Percentiles rank a stretch among this genome's conserved stretches.
phyloP scores from a whole-genome alignment of 2,329 filamentous ascomycete species.

The Apiospora aurea region DNA sequence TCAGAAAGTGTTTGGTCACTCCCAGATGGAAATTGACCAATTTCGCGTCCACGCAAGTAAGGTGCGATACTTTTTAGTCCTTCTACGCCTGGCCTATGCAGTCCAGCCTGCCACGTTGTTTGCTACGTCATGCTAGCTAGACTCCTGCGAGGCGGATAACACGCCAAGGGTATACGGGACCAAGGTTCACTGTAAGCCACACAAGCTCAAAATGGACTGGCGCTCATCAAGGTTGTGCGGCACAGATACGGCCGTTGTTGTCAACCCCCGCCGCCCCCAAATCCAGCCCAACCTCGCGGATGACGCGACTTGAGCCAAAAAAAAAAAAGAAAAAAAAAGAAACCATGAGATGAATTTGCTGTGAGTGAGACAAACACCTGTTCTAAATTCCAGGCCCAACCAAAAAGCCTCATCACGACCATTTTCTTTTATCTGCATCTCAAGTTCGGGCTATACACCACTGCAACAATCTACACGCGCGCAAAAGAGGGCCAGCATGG shows the following conservation, averaged over 20 bases:
- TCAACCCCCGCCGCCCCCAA: neutral
- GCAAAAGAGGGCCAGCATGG: slow-evolving; percentile 40
- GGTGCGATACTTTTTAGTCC: too few species aligned
- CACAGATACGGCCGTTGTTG: neutral
- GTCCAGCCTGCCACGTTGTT: too few species aligned
- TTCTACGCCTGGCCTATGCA: too few species aligned
- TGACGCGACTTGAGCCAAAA: neutral
- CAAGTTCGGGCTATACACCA: too few species aligned
- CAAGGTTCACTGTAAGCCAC: neutral
- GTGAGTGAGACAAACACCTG: neutral
- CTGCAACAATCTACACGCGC: neutral
- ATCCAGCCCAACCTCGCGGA: neutral
- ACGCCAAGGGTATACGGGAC: neutral
- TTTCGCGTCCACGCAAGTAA: too few species aligned
- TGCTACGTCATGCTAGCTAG: too few species aligned
- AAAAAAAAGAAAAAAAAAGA: neutral
- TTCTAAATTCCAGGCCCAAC: neutral
- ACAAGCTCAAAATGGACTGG: neutral
- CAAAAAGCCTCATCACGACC: neutral
- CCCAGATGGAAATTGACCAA: too few species aligned
- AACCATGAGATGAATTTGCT: neutral
- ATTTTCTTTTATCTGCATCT: neutral
- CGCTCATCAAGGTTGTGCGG: neutral
- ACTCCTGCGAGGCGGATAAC: neutral
- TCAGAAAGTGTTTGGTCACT: too few species aligned